Conservation (phyloP, 805 yeast genomes). For the Metschnikowia noctiluminum region DNA sequence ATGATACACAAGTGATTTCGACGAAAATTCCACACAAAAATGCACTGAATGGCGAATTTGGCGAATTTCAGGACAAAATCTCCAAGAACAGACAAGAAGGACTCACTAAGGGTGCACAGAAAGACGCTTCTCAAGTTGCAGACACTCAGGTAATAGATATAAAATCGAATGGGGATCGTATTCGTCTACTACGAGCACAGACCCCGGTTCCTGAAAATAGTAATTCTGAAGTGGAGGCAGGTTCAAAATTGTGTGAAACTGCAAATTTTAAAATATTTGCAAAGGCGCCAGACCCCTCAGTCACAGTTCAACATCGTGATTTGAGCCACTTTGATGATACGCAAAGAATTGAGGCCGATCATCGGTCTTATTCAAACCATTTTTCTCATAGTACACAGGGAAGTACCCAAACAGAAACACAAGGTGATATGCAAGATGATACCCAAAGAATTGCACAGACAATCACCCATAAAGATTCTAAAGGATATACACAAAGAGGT, state of each 20-base stretch:
- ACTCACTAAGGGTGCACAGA: neutral
- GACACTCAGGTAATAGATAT: slow-evolving; percentile 1
- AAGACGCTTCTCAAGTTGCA: neutral
- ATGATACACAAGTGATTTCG: neutral
- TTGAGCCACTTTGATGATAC: neutral
- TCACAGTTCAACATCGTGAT: no score
- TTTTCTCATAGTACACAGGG: neutral
- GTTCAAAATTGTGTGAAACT: no score
- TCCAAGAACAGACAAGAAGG: neutral
- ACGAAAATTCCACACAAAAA: neutral
- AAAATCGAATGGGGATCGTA: neutral
- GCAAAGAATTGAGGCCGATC: neutral
- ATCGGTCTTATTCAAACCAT: no score
- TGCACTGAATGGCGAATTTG: neutral
- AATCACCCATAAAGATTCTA: neutral
- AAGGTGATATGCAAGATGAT: neutral
- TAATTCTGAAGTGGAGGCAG: no score
- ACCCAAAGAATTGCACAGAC: neutral
- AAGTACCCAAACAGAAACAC: neutral
- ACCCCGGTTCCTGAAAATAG: no score
- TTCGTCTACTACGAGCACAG: neutral
- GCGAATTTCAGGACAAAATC: neutral
- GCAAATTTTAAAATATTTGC: no score
- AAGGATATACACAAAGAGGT: neutral
- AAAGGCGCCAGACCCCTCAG: no score